phyloP scores from a whole-genome alignment of 257 asterid species.

The Thymus mandschuricus region DNA sequence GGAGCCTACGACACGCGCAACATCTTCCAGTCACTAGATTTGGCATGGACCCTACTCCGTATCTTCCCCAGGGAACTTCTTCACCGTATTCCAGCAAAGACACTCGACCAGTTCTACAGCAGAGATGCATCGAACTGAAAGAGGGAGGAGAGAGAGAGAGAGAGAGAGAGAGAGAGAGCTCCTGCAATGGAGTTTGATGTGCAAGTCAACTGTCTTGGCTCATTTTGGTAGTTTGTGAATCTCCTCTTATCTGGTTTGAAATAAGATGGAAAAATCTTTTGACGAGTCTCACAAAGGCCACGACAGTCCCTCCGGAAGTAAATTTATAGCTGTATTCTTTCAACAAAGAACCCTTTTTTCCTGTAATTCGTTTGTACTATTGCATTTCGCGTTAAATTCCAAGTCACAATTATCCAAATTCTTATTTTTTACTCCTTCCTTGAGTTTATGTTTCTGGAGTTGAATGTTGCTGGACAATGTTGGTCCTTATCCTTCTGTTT shows the following conservation, averaged over 20 bases:
- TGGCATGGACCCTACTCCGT: slow-evolving; percentile 98
- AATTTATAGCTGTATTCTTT: slow-evolving; percentile 35
- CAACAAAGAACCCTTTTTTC: slow-evolving; percentile 25
- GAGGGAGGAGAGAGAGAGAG: slow-evolving; percentile 18
- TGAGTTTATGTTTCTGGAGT: slow-evolving; percentile 8
- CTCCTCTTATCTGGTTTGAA: slow-evolving; percentile 32
- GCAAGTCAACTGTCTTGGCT: slow-evolving; percentile 34
- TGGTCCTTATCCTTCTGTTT: slow-evolving; percentile 16
- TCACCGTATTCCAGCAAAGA: slow-evolving; percentile 98
- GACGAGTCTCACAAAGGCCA: slow-evolving; percentile 30
- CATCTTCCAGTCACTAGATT: slow-evolving; percentile 90
- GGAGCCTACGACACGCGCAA: slow-evolving; percentile 90
- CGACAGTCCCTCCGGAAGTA: slow-evolving; percentile 33
- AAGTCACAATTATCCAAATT: not conserved
- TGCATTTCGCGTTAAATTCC: slow-evolving; percentile 14
- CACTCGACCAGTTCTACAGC: slow-evolving; percentile 87
- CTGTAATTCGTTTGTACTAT: slow-evolving; percentile 43
- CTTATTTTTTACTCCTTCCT: slow-evolving; percentile 7
- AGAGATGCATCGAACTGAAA: slow-evolving; percentile 72
- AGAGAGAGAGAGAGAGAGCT: slow-evolving; percentile 15
- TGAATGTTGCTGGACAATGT: slow-evolving; percentile 23
- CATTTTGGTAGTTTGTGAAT: slow-evolving; percentile 30
- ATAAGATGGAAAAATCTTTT: slow-evolving; percentile 42
- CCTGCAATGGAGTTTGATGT: slow-evolving; percentile 32
- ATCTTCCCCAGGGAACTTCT: slow-evolving; percentile 97